These are phyloP conservation scores for Calycina marina DNA, from an alignment of 2,329 filamentous ascomycete species.

Conservation along the genomic window DNA sequence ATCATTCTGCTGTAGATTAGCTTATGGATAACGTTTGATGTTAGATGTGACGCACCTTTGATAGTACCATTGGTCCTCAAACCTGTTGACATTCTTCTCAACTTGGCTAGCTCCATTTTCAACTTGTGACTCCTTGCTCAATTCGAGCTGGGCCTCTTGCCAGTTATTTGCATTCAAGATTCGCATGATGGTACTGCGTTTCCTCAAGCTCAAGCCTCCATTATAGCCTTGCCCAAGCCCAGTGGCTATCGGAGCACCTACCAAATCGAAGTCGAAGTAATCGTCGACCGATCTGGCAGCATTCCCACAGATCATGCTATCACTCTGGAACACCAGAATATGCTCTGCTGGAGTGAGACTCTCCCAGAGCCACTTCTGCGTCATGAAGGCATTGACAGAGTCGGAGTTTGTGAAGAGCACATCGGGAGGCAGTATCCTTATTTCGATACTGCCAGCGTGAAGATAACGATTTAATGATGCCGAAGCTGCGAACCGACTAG, in stretches of 20 bases:
- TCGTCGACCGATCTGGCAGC: slow-evolving; percentile 22
- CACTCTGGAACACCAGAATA: slow-evolving; percentile 24
- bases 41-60: slow-evolving; percentile 12
- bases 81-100: slow-evolving; percentile 11
- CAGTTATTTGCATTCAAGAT: slow-evolving; percentile 19
- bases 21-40: not conserved
- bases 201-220: slow-evolving; percentile 26
- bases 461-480: slow-evolving; percentile 26
- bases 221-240: slow-evolving; percentile 20
- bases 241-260: slow-evolving; percentile 22
- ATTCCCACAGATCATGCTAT: slow-evolving; percentile 24
- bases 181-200: slow-evolving; percentile 22
- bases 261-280: slow-evolving; percentile 24
- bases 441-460: slow-evolving; percentile 21
- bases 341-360: slow-evolving; percentile 21
- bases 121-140: too few species aligned
- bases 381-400: slow-evolving; percentile 19
- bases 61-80: slow-evolving; percentile 21
- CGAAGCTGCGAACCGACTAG: slow-evolving; percentile 19
- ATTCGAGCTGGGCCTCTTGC: slow-evolving; percentile 10
- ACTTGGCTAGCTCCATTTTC: too few species aligned
- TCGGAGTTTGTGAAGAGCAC: slow-evolving; percentile 23
- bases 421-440: slow-evolving; percentile 25
- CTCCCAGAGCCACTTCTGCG: slow-evolving; percentile 23
- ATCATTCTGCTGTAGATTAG: slow-evolving; percentile 10